These are phyloP conservation scores for Boletus albobrunnescens DNA, from an alignment of 1,284 basidiomycete genomes.

Conservation along the genomic window DNA sequence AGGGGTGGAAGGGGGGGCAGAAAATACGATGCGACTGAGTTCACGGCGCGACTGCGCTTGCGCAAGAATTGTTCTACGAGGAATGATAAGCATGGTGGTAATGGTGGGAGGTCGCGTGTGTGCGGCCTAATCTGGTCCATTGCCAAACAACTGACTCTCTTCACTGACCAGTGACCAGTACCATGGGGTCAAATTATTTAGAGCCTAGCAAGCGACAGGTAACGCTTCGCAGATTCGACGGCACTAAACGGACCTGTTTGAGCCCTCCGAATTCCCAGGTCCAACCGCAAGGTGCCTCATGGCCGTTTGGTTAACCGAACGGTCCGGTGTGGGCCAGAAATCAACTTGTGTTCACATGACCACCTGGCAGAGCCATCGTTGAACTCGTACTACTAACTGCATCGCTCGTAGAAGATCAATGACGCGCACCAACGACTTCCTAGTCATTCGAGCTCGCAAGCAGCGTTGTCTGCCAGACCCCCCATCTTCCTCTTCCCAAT, in stretches of 20 bases:
- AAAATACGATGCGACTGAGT: neutral
- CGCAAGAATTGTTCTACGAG: conserved; percentile 2
- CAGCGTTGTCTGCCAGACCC: neutral
- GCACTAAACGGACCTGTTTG: neutral
- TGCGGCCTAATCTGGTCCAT: too few species aligned
- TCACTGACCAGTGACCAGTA: neutral
- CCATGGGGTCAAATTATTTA: neutral
- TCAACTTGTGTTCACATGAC: conserved; percentile 31
- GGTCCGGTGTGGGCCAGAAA: conserved; percentile 16
- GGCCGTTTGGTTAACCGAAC: conserved; percentile 18
- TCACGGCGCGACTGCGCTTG: conserved; percentile 3
- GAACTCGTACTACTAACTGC: conserved; percentile 26
- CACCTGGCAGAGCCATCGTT: neutral
- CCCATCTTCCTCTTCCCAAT: conserved; percentile 3
- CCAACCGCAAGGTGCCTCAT: conserved; percentile 14
- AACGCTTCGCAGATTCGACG: neutral
- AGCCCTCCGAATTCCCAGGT: conserved; percentile 9
- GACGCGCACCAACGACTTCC: conserved; percentile 16
- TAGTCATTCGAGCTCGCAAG: conserved; percentile 7
- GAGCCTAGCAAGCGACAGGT: too few species aligned
- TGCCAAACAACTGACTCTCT: conserved; percentile 15
- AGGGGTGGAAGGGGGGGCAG: neutral
- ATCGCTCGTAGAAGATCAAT: conserved; percentile 13
- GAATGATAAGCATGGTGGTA: conserved; percentile 9
- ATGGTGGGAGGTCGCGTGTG: too few species aligned